A percentile compares a stretch with the other conserved stretches of the same genome.
Evolutionary conservation across 163 green algal species (phyloP).

Genomic region (Scenedesmus sp.): DNA sequence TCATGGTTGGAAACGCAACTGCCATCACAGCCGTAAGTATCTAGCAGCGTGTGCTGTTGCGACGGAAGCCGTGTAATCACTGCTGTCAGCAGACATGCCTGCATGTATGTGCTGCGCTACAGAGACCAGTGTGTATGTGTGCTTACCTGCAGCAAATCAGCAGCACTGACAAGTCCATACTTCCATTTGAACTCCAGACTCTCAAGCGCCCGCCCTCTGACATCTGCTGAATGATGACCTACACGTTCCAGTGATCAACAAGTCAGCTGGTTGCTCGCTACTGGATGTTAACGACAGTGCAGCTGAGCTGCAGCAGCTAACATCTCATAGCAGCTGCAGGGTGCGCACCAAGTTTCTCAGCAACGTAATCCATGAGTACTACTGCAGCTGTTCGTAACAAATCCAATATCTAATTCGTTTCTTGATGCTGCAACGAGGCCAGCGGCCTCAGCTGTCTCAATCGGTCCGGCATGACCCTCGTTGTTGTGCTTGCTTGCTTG

Average conservation of each 20-base stretch:
- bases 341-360: conserved; percentile 34
- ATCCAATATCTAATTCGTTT: not conserved
- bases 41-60: too few relatives aligned
- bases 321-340: not conserved
- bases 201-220: conserved; percentile 60
- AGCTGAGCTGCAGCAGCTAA: not conserved
- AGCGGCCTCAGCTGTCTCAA: not conserved
- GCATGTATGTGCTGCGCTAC: not conserved
- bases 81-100: not conserved
- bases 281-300: not conserved
- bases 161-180: conserved; percentile 56
- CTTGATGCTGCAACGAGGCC: not conserved
- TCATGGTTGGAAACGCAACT: not conserved
- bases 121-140: not conserved
- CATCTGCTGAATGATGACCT: conserved; percentile 61
- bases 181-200: conserved; percentile 74
- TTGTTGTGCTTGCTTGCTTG: not conserved
- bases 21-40: not conserved
- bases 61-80: not conserved
- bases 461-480: not conserved
- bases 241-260: not conserved
- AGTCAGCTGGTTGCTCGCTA: not conserved
- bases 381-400: not conserved
- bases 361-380: conserved; percentile 33
- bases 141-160: conserved; percentile 63